Evolutionary conservation across 495 filamentous ascomycete species (phyloP).

Genomic region (Podospora bellae-mahoneyi): DNA sequence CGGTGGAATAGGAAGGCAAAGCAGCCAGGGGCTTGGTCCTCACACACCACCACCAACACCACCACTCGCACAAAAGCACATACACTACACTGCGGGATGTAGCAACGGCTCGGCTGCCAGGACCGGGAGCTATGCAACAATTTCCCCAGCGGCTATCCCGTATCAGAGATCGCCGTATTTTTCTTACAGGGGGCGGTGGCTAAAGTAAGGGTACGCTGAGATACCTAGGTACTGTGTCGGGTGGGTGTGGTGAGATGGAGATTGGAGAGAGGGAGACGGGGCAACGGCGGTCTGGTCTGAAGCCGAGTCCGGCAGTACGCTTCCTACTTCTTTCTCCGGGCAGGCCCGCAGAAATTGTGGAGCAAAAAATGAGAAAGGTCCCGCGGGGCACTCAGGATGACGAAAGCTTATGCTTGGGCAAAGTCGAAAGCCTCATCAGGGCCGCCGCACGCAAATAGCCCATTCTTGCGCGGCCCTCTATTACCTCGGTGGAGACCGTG

Average conservation of each 20-base stretch:
- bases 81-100: not conserved
- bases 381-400: slow-evolving; percentile 13
- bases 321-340: slow-evolving; percentile 34
- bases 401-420: slow-evolving; percentile 10
- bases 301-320: slow-evolving; percentile 25
- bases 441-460: not conserved
- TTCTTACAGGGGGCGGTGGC: slow-evolving; percentile 3
- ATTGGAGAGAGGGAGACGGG: not conserved
- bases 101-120: slow-evolving; percentile 9
- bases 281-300: slow-evolving; percentile 15
- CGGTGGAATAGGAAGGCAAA: not conserved
- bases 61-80: too few relatives aligned
- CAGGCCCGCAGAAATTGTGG: slow-evolving; percentile 10
- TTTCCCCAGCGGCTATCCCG: not conserved
- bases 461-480: not conserved
- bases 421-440: not conserved
- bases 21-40: not conserved
- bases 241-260: too few relatives aligned
- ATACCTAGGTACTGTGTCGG: not conserved
- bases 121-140: not conserved
- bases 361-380: slow-evolving; percentile 9
- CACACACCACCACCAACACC: not conserved
- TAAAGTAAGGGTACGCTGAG: not conserved
- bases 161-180: not conserved
- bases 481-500: slow-evolving; percentile 14